These are phyloP conservation scores for Magnolia officinalis DNA, from an alignment of 164 flowering plant species.

Conservation along the genomic window DNA sequence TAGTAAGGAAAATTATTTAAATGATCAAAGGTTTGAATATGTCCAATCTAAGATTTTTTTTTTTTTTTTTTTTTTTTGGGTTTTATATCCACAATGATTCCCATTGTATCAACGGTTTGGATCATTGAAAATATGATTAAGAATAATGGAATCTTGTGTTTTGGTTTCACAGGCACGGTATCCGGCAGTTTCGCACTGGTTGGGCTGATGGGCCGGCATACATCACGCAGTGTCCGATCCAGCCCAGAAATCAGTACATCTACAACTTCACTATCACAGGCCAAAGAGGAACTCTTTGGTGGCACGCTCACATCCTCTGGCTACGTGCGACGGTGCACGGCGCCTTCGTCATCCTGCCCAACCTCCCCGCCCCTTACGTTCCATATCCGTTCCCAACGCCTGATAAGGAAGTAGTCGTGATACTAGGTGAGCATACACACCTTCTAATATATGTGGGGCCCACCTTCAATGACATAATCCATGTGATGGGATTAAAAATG, in stretches of 20 bases:
- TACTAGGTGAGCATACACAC: slow-evolving; percentile 38
- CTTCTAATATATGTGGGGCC: background rate
- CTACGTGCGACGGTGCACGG: slow-evolving; percentile 74
- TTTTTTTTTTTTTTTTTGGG: background rate
- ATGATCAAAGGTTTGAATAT: too few relatives aligned
- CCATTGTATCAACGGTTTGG: background rate
- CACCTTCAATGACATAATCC: background rate
- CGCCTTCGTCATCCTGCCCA: slow-evolving; percentile 71
- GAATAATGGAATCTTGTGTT: background rate
- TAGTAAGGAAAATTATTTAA: too few relatives aligned
- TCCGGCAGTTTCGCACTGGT: slow-evolving; percentile 71
- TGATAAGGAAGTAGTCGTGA: slow-evolving; percentile 50
- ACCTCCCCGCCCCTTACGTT: slow-evolving; percentile 38
- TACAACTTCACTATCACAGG: slow-evolving; percentile 84
- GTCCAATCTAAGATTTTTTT: too few relatives aligned
- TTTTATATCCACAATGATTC: too few relatives aligned
- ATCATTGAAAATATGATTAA: too few relatives aligned
- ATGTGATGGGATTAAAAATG: too few relatives aligned
- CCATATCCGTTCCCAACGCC: slow-evolving; percentile 64
- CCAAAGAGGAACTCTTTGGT: slow-evolving; percentile 71
- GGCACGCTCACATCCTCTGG: slow-evolving; percentile 86
- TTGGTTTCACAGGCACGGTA: slow-evolving; percentile 56
- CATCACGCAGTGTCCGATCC: slow-evolving; percentile 84
- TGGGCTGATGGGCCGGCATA: slow-evolving; percentile 92
- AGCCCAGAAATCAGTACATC: slow-evolving; percentile 49